phyloP scores from a whole-genome alignment of 768 basidiomycete species.

The Pleurotus eryngii region DNA sequence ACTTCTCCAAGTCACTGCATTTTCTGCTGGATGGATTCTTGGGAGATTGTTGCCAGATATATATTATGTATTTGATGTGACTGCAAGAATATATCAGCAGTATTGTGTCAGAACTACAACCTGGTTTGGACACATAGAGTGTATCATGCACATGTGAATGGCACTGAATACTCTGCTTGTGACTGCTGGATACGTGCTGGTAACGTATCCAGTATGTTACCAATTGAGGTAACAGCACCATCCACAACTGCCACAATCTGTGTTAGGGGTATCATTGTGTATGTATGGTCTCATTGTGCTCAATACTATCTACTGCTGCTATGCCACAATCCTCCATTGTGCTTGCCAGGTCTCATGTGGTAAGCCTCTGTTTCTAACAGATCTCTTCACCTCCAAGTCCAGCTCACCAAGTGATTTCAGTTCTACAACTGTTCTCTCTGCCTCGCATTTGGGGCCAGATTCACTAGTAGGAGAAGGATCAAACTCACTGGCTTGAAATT shows the following conservation, averaged over 20 bases:
- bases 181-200: not conserved
- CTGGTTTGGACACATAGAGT: not conserved
- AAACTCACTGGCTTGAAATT: no score
- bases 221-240: not conserved
- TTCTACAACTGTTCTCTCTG: no score
- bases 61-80: no score
- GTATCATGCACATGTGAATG: not conserved
- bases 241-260: no score
- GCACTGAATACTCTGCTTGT: not conserved
- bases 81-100: no score
- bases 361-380: not conserved
- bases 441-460: no score
- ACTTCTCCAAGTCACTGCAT: no score
- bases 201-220: not conserved
- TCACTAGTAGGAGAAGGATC: no score
- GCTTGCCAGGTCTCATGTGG: not conserved
- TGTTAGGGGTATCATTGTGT: not conserved
- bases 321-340: not conserved
- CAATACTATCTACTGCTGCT: not conserved
- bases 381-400: not conserved
- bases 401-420: not conserved
- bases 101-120: no score
- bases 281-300: not conserved
- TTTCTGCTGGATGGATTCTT: no score
- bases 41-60: no score